These are phyloP conservation scores for Gossypium gossypioides DNA, from an alignment of 441 rosid genomes.

Conservation along the genomic window DNA sequence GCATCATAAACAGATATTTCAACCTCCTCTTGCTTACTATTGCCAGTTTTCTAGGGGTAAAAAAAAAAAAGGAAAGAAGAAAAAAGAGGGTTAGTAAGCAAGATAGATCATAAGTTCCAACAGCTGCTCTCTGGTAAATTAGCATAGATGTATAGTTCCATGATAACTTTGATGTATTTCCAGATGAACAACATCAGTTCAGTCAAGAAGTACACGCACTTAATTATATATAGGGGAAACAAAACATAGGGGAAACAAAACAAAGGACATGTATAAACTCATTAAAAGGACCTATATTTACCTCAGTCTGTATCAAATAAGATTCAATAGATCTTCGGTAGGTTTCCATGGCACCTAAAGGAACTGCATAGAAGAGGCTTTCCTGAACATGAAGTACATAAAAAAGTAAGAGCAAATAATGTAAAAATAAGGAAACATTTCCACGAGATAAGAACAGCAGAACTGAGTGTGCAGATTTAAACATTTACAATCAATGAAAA, in stretches of 20 bases:
- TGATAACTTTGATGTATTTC: background rate
- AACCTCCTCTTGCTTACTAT: constrained; percentile 74
- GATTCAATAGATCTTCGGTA: constrained; percentile 78
- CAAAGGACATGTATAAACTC: constrained; percentile 9
- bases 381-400: constrained; percentile 49
- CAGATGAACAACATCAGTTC: background rate
- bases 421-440: background rate
- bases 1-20: constrained; percentile 66
- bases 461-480: background rate
- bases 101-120: background rate
- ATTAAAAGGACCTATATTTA: constrained; percentile 21
- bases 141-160: background rate
- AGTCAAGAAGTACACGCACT: background rate
- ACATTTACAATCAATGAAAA: background rate
- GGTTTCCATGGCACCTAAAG: constrained; percentile 69
- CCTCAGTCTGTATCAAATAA: constrained; percentile 60
- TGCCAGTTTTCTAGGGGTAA: constrained; percentile 50
- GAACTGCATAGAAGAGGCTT: constrained; percentile 85
- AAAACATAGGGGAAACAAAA: constrained; percentile 8
- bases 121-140: background rate
- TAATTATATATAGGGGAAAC: background rate
- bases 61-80: background rate
- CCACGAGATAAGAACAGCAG: background rate
- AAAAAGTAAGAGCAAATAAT: background rate
- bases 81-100: constrained; percentile 2